Evolutionary conservation across 768 basidiomycete species (phyloP).

Genomic region (Leucocoprinus leucothites): DNA sequence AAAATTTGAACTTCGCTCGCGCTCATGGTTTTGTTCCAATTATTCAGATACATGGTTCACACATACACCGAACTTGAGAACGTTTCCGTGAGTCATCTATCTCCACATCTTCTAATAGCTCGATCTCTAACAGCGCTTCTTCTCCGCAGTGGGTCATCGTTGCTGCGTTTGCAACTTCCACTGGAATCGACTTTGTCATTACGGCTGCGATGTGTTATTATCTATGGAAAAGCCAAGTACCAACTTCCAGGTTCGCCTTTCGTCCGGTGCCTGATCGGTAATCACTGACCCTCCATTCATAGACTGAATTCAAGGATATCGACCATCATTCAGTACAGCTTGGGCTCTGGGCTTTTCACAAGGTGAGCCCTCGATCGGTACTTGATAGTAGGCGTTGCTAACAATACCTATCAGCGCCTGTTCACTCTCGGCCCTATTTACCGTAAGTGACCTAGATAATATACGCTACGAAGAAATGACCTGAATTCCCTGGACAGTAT

Average conservation of each 20-base stretch:
- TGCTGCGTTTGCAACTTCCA: constrained; percentile 37
- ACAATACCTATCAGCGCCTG: constrained; percentile 30
- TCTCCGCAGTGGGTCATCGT: constrained; percentile 38
- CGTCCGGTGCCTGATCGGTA: neutral
- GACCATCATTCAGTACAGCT: constrained; percentile 32
- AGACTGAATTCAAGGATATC: constrained; percentile 34
- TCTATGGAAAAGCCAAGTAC: constrained; percentile 29
- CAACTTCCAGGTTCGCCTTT: constrained; percentile 19
- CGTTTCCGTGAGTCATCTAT: constrained; percentile 28
- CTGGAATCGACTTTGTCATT: constrained; percentile 43
- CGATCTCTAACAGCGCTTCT: neutral
- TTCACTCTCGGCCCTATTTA: constrained; percentile 41
- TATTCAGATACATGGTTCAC: constrained; percentile 29
- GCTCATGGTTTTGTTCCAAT: neutral
- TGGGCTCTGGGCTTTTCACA: constrained; percentile 36
- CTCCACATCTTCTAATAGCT: neutral
- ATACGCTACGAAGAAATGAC: neutral
- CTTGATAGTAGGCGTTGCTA: neutral
- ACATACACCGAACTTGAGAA: constrained; percentile 26
- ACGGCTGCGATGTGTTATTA: constrained; percentile 34
- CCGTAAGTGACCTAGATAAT: constrained; percentile 23
- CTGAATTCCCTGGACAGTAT: constrained; percentile 25
- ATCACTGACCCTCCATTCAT: neutral
- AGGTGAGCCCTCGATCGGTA: constrained; percentile 21
- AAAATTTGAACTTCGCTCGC: neutral